Evolutionary conservation across 768 basidiomycete species (phyloP), one percentile per base, ranked within the genome.

Genomic region (Boletus rex-veris): DNA sequence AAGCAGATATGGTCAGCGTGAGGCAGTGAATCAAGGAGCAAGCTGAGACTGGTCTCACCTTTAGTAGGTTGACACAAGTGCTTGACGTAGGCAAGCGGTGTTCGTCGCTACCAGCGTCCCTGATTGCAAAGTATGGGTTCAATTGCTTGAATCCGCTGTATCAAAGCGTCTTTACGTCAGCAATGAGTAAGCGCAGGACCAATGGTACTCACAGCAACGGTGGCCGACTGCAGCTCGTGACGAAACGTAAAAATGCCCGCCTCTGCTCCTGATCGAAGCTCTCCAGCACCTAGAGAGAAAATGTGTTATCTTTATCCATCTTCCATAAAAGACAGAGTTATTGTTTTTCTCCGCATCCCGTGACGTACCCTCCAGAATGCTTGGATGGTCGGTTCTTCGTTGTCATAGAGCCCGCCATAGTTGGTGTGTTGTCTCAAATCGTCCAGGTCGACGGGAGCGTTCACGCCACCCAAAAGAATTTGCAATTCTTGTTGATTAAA

Each of bases 401-500:
- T 79, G 60, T 86, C 77, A 62, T 86, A 92, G 18, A 86, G 64
- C 6, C 94, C 92, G 2, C 92, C 92, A 57, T 96, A 93, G 47
- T 85, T 80, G 0, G 91, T 91, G 62, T 98, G 77, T 9, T 67
- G 63, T 53, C 85, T 76, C 53, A 98, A 71, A 69, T 99, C 95
- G 15, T 87, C 83, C 8, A 98, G 58, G 64, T 95, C 89, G 44
- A 96, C 86, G 0, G 88, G 87, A 0, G 90, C 76, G 55, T 95
- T 88, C 31, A 90, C 88, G 7, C 92, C 93, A 0, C 95, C 95
- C 7, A 99, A 77, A 1, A 98, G 75, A 45, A 96, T 87, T 66
- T 94, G 93, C 4, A 98, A 76, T 70, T 98, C 97, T 66, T 92
- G 89, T 59, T 96, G 95, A 69, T 98, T 96, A 74, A 98, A 99